Base-by-base conservation (phyloP, 208 protist species). In the Leptomonas seymouri region DNA sequence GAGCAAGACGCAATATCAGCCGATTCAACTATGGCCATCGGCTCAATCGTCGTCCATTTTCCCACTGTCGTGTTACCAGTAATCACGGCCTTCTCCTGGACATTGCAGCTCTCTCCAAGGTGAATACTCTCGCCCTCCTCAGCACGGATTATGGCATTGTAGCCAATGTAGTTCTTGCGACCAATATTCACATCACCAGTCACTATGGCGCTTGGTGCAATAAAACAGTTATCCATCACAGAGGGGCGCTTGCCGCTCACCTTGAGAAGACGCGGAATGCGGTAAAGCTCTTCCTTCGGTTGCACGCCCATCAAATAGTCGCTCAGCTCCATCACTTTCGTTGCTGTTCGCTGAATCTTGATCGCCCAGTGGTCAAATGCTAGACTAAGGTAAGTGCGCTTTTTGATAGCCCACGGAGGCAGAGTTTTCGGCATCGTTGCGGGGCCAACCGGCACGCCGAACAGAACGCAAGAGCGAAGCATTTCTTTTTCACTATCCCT, bases 141-240 rank as follows among this genome's bases (percentile, higher is more conserved):
- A 16, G 89, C 91, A 18, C 91, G 88, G 53, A 97, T 71, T 69
- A 93, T 90, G 25, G 87, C 85, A 69, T 97, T 94, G 71, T 97
- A 97, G 4, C 91, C 91, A 65, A 97, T 94, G 75, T 94, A 94
- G 57, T 94, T 94, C 69, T 97, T 97, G 21, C 91, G 73, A 2
- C 89, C 91, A 42, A 97, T 75, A 51, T 88, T 86, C 21, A 97
- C 91, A 66, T 97, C 89, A 36, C 91, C 91, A 2, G 85, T 86
- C 0, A 97, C 64, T 45, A 97, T 63, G 1, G 91, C 91, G 63
- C 87, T 93, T 27, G 91, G 91, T 4, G 91, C 91, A 65, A 97
- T 89, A 67, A 97, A 93, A 25, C 89, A 91, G 75, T 97, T 97
- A 72, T 97, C 91, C 81, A 86, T 90, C 18, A 97, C 87, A 14